phyloP scores from a whole-genome alignment of 108 stramenopile species.

The Pseudonitzschia delicatissima region DNA sequence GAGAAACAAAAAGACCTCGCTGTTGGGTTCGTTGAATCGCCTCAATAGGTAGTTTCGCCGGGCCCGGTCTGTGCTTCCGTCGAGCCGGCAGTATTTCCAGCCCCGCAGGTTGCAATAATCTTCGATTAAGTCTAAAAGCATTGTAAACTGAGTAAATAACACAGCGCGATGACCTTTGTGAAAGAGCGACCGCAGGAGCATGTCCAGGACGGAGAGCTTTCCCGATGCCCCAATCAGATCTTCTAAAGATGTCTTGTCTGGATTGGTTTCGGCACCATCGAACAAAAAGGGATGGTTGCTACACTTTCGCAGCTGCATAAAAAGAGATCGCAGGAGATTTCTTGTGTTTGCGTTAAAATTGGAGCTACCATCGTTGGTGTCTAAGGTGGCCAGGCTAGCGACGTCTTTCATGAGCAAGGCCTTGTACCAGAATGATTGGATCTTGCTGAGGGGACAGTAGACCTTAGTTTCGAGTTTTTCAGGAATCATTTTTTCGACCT shows the following conservation, averaged over 20 bases:
- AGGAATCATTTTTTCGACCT: conserved; percentile 71
- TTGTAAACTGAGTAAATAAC: conserved; percentile 91
- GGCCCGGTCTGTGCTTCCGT: conserved; percentile 70
- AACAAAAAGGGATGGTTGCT: conserved; percentile 74
- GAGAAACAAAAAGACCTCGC: conserved; percentile 80
- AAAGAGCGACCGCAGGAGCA: conserved; percentile 57
- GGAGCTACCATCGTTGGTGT: background rate
- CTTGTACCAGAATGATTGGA: conserved; percentile 70
- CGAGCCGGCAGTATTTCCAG: conserved; percentile 80
- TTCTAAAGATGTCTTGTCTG: conserved; percentile 39
- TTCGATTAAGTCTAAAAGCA: conserved; percentile 85
- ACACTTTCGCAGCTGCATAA: conserved; percentile 82
- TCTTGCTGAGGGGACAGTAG: conserved; percentile 48
- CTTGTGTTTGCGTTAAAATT: background rate
- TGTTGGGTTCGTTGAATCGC: conserved; percentile 84
- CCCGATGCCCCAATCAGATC: conserved; percentile 73
- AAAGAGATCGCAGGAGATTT: conserved; percentile 39
- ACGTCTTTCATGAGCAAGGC: conserved; percentile 64
- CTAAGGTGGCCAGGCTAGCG: conserved; percentile 29
- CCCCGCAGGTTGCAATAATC: conserved; percentile 78
- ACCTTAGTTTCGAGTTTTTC: conserved; percentile 75
- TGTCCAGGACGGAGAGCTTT: conserved; percentile 80
- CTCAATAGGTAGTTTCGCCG: conserved; percentile 78
- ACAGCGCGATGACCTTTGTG: conserved; percentile 71
- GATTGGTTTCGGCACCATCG: conserved; percentile 51